Evolutionary conservation across 2,329 filamentous ascomycete species (phyloP).

Genomic region (Sordariomycetes sp.): DNA sequence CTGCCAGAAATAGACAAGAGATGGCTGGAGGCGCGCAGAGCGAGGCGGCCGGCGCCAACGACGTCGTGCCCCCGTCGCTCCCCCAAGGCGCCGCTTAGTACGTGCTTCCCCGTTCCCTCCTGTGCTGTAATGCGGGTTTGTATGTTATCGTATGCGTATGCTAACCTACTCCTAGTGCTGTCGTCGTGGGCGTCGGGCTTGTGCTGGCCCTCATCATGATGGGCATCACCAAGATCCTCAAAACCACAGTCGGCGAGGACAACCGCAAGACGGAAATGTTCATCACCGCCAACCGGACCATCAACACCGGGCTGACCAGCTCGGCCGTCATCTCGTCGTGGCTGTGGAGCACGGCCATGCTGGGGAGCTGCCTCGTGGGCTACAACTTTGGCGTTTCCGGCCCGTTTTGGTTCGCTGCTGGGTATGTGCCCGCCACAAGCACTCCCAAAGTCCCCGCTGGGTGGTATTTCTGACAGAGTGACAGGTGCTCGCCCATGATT

Average conservation of each 20-base stretch:
- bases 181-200: slow-evolving; percentile 22
- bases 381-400: slow-evolving; percentile 44
- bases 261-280: slow-evolving; percentile 45
- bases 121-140: not conserved
- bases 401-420: slow-evolving; percentile 47
- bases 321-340: slow-evolving; percentile 44
- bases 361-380: slow-evolving; percentile 37
- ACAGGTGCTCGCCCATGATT: slow-evolving; percentile 39
- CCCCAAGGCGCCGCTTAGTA: slow-evolving; percentile 4
- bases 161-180: slow-evolving; percentile 9
- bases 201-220: slow-evolving; percentile 31
- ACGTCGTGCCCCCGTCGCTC: not conserved
- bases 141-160: not conserved
- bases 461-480: not conserved
- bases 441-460: no score
- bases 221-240: slow-evolving; percentile 31
- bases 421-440: slow-evolving; percentile 12
- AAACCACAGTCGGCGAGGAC: slow-evolving; percentile 36
- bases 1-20: not conserved
- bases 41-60: not conserved
- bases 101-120: not conserved
- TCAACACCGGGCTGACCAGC: slow-evolving; percentile 38
- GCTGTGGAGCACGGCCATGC: slow-evolving; percentile 42
- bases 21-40: not conserved
- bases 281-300: slow-evolving; percentile 40